phyloP scores from a whole-genome alignment of 768 basidiomycete species.

The Lanmaoa pseudosensibilis region DNA sequence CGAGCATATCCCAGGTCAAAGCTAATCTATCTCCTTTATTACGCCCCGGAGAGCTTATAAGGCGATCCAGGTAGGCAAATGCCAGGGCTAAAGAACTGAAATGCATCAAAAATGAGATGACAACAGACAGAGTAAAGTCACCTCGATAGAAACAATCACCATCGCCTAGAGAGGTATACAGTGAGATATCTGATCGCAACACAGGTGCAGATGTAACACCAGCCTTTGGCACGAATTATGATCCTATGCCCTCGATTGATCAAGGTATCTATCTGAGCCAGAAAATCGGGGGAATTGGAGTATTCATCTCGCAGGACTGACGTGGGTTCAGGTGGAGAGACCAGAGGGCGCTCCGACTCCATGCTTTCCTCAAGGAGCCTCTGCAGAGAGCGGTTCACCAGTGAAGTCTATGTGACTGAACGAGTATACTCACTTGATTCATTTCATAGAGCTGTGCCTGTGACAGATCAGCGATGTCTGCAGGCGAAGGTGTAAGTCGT shows the following conservation, averaged over 20 bases:
- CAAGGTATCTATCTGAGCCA: constrained; percentile 76
- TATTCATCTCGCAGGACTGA: constrained; percentile 64
- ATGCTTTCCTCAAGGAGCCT: constrained; percentile 41
- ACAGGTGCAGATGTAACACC: constrained; percentile 24
- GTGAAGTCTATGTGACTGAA: not conserved
- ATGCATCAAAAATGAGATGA: constrained; percentile 15
- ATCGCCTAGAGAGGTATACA: constrained; percentile 52
- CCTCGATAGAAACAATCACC: constrained; percentile 94
- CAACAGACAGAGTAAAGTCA: constrained; percentile 35
- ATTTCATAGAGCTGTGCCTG: constrained; percentile 40
- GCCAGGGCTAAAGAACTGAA: constrained; percentile 59
- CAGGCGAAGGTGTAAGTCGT: not conserved
- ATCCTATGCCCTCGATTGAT: constrained; percentile 57
- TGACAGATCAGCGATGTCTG: constrained; percentile 37
- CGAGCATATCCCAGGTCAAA: constrained; percentile 53
- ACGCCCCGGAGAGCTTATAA: constrained; percentile 51
- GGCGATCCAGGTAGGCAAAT: constrained; percentile 76
- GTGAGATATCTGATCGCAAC: constrained; percentile 1
- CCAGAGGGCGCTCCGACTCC: constrained; percentile 46
- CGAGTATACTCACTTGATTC: constrained; percentile 35
- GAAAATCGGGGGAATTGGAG: constrained; percentile 54
- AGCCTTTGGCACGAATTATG: constrained; percentile 72
- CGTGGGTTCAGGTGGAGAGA: constrained; percentile 55
- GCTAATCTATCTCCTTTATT: constrained; percentile 49
- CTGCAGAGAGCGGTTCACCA: constrained; percentile 24